A percentile compares a stretch with the other conserved stretches of the same genome.
Evolutionary conservation across 495 filamentous ascomycete genomes (phyloP).

Genomic region (Apiosordaria backusii): DNA sequence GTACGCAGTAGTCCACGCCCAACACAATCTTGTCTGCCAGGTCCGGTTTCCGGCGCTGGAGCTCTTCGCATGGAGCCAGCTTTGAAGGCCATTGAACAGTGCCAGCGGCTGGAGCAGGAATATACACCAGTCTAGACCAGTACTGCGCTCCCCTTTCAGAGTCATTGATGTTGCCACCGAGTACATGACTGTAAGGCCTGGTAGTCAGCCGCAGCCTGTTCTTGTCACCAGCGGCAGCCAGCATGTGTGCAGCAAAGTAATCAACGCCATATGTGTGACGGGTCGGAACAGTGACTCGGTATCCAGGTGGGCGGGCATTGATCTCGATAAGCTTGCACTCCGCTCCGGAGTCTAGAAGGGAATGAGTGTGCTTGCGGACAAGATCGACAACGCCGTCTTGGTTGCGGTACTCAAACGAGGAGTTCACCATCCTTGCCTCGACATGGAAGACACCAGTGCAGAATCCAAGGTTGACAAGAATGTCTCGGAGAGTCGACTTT

Average conservation of each 20-base stretch:
- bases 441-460: constrained; percentile 33
- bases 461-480: constrained; percentile 36
- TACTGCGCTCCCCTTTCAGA: constrained; percentile 22
- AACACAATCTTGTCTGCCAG: constrained; percentile 24
- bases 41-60: constrained; percentile 25
- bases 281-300: constrained; percentile 25
- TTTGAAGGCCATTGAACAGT: constrained; percentile 11
- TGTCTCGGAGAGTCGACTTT: constrained; percentile 27
- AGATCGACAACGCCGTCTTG: constrained; percentile 20
- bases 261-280: constrained; percentile 42
- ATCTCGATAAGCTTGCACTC: constrained; percentile 39
- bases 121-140: constrained; percentile 31
- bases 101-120: constrained; percentile 26
- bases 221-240: constrained; percentile 31
- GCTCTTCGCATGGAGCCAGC: constrained; percentile 26
- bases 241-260: constrained; percentile 35
- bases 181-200: constrained; percentile 23
- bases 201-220: constrained; percentile 25
- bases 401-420: constrained; percentile 26
- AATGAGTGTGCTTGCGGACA: constrained; percentile 1
- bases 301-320: constrained; percentile 40
- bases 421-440: constrained; percentile 35
- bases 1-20: constrained; percentile 22
- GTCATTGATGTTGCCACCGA: background rate
- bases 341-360: background rate